These are phyloP conservation scores for Melocanna baccifera DNA, from an alignment of 176 grass and related monocot species.

Conservation along the genomic window DNA sequence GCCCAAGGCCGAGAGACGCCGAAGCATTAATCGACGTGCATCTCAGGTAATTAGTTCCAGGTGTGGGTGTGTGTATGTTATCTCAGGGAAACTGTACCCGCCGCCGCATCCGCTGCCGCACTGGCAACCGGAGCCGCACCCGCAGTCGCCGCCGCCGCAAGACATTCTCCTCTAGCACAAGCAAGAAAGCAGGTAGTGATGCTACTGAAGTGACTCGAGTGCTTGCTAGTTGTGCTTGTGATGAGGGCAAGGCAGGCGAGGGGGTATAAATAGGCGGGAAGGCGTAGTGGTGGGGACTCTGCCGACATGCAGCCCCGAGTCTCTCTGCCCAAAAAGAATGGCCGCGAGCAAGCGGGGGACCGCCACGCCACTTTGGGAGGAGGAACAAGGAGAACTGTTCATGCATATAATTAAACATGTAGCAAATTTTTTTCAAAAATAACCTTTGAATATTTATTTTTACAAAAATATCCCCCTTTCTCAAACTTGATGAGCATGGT, in stretches of 20 bases:
- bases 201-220: not conserved
- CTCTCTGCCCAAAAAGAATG: conserved; percentile 21
- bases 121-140: conserved; percentile 64
- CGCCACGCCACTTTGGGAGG: conserved; percentile 12
- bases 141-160: conserved; percentile 87
- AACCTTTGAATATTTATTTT: no score
- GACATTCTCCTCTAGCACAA: conserved; percentile 41
- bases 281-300: not conserved
- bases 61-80: no score
- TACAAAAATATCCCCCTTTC: no score
- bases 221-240: conserved; percentile 29
- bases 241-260: not conserved
- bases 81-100: conserved; percentile 31
- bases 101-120: conserved; percentile 69
- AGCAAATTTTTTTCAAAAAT: no score
- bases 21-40: not conserved
- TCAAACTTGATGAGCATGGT: no score
- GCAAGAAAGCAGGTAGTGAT: not conserved
- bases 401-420: no score
- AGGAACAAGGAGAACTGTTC: not conserved
- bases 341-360: conserved; percentile 21
- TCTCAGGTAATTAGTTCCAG: not conserved
- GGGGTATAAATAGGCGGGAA: conserved; percentile 49
- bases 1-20: not conserved
- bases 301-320: not conserved